These are phyloP conservation scores for Colletotrichum shisoi DNA, from an alignment of 2,329 filamentous ascomycete genomes.

Conservation along the genomic window DNA sequence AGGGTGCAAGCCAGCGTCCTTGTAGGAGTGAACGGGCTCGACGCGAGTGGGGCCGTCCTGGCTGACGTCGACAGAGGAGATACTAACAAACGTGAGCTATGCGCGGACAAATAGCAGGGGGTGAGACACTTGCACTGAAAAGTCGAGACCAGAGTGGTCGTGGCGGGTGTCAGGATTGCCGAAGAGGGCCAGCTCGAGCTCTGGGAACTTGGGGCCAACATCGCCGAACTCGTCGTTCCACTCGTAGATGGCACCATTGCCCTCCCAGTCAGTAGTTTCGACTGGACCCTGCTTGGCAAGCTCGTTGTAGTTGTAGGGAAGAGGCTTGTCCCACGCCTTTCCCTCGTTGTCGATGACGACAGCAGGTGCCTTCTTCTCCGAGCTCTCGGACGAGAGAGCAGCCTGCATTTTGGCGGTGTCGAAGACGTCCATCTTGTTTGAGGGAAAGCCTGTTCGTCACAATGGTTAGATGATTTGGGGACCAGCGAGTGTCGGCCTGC, in stretches of 20 bases:
- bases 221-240: constrained; percentile 89
- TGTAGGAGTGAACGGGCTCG: constrained; percentile 65
- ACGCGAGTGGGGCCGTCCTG: constrained; percentile 66
- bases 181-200: constrained; percentile 81
- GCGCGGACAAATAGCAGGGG: constrained; percentile 23
- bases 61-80: constrained; percentile 61
- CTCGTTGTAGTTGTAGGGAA: constrained; percentile 59
- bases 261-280: constrained; percentile 54
- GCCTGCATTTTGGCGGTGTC: constrained; percentile 43
- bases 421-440: constrained; percentile 21
- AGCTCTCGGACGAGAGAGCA: constrained; percentile 45
- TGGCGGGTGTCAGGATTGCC: constrained; percentile 61
- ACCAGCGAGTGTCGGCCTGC: too few species aligned
- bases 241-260: constrained; percentile 74
- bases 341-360: constrained; percentile 35
- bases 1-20: constrained; percentile 83
- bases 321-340: constrained; percentile 57
- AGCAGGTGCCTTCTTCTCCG: constrained; percentile 43
- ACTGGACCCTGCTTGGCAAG: constrained; percentile 40
- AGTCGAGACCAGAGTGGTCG: constrained; percentile 65
- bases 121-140: constrained; percentile 63
- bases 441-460: neutral
- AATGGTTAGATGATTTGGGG: neutral
- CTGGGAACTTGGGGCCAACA: constrained; percentile 73
- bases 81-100: constrained; percentile 53